Evolutionary conservation across 306 rosid species (phyloP).

Genomic region (Nissolia schottii): DNA sequence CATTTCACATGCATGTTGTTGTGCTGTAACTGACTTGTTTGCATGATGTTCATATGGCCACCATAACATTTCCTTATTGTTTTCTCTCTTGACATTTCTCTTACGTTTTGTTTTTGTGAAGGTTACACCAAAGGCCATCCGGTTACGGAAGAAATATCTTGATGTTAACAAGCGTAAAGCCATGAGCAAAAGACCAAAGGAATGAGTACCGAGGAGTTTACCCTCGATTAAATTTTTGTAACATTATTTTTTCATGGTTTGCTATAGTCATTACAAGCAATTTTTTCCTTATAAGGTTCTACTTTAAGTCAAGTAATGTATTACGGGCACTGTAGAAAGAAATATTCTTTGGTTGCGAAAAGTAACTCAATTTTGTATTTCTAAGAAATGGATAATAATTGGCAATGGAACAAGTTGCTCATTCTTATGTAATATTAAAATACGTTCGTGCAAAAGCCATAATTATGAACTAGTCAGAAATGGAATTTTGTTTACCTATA

Average conservation of each 20-base stretch:
- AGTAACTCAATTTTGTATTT: slow-evolving; percentile 27
- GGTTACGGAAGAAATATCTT: slow-evolving; percentile 85
- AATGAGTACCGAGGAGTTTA: slow-evolving; percentile 51
- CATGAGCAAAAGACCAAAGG: slow-evolving; percentile 80
- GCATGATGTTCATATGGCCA: not conserved
- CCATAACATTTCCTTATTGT: not conserved
- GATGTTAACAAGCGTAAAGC: slow-evolving; percentile 85
- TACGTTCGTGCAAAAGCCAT: not conserved
- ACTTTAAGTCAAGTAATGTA: slow-evolving; percentile 27
- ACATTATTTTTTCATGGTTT: slow-evolving; percentile 4
- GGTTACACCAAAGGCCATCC: slow-evolving; percentile 92
- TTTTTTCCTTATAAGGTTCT: slow-evolving; percentile 7
- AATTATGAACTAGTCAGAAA: not conserved
- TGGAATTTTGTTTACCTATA: not conserved
- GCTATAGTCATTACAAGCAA: slow-evolving; percentile 19
- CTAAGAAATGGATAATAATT: slow-evolving; percentile 10
- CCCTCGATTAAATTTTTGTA: slow-evolving; percentile 35
- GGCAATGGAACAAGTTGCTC: slow-evolving; percentile 10
- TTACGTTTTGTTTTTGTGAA: slow-evolving; percentile 19
- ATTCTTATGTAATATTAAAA: slow-evolving; percentile 4
- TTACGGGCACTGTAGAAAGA: slow-evolving; percentile 8
- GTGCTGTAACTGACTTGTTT: not conserved
- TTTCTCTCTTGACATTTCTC: not conserved
- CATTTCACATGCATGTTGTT: not conserved
- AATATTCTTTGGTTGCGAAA: slow-evolving; percentile 28